Conservation (phyloP, 2,329 filamentous ascomycete species). For the Scedosporium minutisporum region DNA sequence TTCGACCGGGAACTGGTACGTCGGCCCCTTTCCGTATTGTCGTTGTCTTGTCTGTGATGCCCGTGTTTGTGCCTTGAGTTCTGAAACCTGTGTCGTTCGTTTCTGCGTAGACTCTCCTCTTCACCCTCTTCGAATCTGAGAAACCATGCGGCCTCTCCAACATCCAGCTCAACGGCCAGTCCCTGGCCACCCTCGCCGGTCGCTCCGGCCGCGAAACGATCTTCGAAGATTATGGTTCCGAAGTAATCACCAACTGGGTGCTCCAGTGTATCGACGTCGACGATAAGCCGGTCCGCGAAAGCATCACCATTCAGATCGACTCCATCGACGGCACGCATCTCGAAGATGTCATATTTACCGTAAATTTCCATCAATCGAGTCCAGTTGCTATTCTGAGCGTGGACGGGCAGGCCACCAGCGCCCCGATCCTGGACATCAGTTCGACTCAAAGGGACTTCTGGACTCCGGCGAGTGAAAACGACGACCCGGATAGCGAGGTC, state of each 20-base stretch:
- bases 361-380: slow-evolving; percentile 35
- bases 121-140: slow-evolving; percentile 3
- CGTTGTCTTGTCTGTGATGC: not conserved
- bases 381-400: slow-evolving; percentile 33
- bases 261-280: slow-evolving; percentile 35
- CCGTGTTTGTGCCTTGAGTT: not conserved
- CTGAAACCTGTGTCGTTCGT: not conserved
- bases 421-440: slow-evolving; percentile 12
- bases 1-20: slow-evolving; percentile 7
- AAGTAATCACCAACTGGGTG: slow-evolving; percentile 35
- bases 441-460: slow-evolving; percentile 5
- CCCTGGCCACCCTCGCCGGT: slow-evolving; percentile 27
- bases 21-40: not conserved
- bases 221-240: slow-evolving; percentile 24
- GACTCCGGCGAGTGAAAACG: slow-evolving; percentile 9
- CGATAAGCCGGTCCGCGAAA: slow-evolving; percentile 30
- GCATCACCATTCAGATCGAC: slow-evolving; percentile 24
- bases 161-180: slow-evolving; percentile 35
- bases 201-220: slow-evolving; percentile 33
- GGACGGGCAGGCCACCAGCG: slow-evolving; percentile 27
- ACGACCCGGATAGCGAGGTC: slow-evolving; percentile 19
- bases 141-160: slow-evolving; percentile 20
- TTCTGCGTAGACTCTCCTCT: slow-evolving; percentile 2
- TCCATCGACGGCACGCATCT: slow-evolving; percentile 21
- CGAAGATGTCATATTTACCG: slow-evolving; percentile 27